Percentiles rank a stretch among this genome's conserved stretches.
Conservation (phyloP, 2,329 filamentous ascomycete species). For the Colletotrichum abscissum region DNA sequence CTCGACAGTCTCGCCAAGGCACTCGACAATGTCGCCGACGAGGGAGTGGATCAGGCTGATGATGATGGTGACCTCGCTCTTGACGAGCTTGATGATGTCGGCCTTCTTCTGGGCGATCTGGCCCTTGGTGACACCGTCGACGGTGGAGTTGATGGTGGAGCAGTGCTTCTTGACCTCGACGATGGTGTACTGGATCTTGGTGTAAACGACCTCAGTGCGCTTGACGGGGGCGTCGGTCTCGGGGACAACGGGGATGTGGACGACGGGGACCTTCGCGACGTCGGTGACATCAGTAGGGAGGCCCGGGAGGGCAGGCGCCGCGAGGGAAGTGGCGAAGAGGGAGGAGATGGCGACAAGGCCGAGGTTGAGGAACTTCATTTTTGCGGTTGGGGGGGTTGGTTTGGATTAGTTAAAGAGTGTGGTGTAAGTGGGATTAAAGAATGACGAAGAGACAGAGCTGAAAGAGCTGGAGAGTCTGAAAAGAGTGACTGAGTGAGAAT, state of each 20-base stretch:
- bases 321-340: constrained; percentile 20
- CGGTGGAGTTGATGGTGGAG: constrained; percentile 28
- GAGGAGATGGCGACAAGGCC: constrained; percentile 21
- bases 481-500: constrained; percentile 32
- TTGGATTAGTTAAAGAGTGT: constrained; percentile 14
- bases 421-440: constrained; percentile 19
- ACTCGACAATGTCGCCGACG: constrained; percentile 6
- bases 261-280: background rate
- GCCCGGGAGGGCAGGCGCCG: constrained; percentile 11
- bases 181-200: constrained; percentile 25
- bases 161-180: constrained; percentile 31
- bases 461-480: background rate
- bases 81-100: constrained; percentile 17
- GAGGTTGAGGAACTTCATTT: constrained; percentile 30
- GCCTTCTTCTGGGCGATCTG: constrained; percentile 17
- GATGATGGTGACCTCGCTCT: constrained; percentile 30
- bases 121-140: constrained; percentile 5
- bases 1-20: constrained; percentile 13
- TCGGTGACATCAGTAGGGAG: background rate
- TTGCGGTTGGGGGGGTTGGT: constrained; percentile 2
- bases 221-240: background rate
- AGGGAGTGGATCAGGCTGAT: constrained; percentile 18
- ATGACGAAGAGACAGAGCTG: background rate
- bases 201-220: constrained; percentile 19
- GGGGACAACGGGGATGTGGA: background rate